Conservation (phyloP, 768 basidiomycete genomes). For the Lactarius hatsudake region DNA sequence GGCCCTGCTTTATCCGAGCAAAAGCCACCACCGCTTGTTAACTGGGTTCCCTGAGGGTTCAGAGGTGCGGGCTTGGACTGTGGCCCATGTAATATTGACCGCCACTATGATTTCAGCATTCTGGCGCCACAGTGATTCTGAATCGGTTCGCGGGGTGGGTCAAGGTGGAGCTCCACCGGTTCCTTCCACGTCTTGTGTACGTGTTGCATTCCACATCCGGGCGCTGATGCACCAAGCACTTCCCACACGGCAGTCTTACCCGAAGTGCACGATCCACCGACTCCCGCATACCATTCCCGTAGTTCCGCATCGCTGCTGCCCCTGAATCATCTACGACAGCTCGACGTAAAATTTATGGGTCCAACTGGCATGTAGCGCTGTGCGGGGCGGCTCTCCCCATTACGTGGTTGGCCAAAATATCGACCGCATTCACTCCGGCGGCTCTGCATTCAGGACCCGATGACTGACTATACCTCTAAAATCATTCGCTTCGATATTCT, state of each 20-base stretch:
- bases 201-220: neutral
- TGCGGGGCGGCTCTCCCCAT: neutral
- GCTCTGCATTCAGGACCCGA: neutral
- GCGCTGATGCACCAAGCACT: neutral
- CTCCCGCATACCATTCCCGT: neutral
- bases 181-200: neutral
- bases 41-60: neutral
- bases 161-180: neutral
- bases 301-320: neutral
- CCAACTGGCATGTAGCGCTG: neutral
- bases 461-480: neutral
- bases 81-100: neutral
- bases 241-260: neutral
- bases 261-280: neutral
- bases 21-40: neutral
- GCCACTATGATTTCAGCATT: no score
- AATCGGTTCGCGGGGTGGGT: neutral
- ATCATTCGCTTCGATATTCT: neutral
- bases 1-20: neutral
- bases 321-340: neutral
- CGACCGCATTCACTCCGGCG: neutral
- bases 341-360: constrained; percentile 1
- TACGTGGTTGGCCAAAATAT: neutral
- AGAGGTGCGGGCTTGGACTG: neutral
- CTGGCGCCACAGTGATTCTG: neutral